phyloP scores from a whole-genome alignment of 2,329 filamentous ascomycete species.

The Fusarium abutilonis region DNA sequence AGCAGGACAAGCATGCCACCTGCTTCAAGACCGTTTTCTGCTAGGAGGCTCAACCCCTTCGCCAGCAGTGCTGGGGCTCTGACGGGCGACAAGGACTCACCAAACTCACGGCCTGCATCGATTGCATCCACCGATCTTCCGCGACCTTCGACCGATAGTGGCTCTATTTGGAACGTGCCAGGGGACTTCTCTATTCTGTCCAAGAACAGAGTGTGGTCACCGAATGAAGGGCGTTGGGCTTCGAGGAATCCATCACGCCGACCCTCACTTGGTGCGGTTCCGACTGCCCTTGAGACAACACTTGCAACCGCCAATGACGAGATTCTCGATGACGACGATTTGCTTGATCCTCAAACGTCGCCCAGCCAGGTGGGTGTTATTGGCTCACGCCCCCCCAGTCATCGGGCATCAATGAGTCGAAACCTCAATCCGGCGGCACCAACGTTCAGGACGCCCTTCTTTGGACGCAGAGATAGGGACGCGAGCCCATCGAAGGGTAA shows the following conservation, averaged over 20 bases:
- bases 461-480: constrained; percentile 57
- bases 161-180: constrained; percentile 75
- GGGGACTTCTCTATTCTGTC: constrained; percentile 56
- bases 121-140: constrained; percentile 77
- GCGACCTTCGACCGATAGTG: constrained; percentile 80
- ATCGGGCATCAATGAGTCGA: constrained; percentile 60
- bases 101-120: constrained; percentile 73
- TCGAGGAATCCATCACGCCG: constrained; percentile 79
- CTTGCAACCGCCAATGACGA: constrained; percentile 72
- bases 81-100: constrained; percentile 64
- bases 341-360: constrained; percentile 62
- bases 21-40: constrained; percentile 53
- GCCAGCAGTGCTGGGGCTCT: constrained; percentile 60
- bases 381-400: constrained; percentile 74
- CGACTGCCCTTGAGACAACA: constrained; percentile 68
- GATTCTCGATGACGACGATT: constrained; percentile 67
- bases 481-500: constrained; percentile 46
- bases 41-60: constrained; percentile 58
- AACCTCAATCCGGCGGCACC: constrained; percentile 88
- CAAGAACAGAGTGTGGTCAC: constrained; percentile 74
- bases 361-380: constrained; percentile 75
- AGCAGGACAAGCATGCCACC: constrained; percentile 43
- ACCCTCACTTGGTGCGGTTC: constrained; percentile 82
- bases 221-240: constrained; percentile 61
- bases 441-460: constrained; percentile 81